These are phyloP conservation scores for Pelagophyceae sp. DNA, from an alignment of 352 stramenopile species.

Conservation along the genomic window DNA sequence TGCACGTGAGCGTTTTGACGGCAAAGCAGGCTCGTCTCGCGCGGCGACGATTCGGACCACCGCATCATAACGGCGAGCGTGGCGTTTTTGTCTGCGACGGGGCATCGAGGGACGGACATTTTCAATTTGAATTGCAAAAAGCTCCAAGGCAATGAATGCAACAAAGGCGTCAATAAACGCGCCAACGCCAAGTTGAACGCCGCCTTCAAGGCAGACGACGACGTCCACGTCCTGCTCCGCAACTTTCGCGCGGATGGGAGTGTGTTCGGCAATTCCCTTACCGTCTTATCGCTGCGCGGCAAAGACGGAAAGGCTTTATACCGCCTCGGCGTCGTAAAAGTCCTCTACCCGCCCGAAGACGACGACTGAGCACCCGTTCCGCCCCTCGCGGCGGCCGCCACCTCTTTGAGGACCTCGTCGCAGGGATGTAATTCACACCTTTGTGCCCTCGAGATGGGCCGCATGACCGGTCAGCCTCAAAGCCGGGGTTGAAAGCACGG, in stretches of 20 bases:
- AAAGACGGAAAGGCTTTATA: background rate
- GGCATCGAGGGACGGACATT: background rate
- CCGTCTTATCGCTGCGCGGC: constrained; percentile 18
- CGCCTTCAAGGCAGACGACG: constrained; percentile 9
- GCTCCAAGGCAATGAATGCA: background rate
- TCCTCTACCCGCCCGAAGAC: background rate
- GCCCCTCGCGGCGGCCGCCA: no score
- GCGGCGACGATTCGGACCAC: constrained; percentile 11
- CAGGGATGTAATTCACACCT: no score
- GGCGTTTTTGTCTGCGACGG: constrained; percentile 4
- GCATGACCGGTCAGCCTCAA: no score
- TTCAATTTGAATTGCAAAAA: background rate
- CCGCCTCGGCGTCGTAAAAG: constrained; percentile 23
- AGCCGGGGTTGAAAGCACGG: no score
- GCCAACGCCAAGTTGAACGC: constrained; percentile 11
- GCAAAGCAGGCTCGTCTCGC: constrained; percentile 18
- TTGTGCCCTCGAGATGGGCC: no score
- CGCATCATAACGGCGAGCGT: constrained; percentile 13
- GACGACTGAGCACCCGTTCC: no score
- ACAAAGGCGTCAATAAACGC: constrained; percentile 10
- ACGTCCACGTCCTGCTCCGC: constrained; percentile 23
- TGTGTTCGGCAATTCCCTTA: constrained; percentile 20
- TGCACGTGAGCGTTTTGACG: no score
- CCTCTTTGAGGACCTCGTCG: no score
- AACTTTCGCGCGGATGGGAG: constrained; percentile 17